Base-by-base conservation (phyloP, 352 stramenopile species). In the Globisporangium iwayamae region DNA sequence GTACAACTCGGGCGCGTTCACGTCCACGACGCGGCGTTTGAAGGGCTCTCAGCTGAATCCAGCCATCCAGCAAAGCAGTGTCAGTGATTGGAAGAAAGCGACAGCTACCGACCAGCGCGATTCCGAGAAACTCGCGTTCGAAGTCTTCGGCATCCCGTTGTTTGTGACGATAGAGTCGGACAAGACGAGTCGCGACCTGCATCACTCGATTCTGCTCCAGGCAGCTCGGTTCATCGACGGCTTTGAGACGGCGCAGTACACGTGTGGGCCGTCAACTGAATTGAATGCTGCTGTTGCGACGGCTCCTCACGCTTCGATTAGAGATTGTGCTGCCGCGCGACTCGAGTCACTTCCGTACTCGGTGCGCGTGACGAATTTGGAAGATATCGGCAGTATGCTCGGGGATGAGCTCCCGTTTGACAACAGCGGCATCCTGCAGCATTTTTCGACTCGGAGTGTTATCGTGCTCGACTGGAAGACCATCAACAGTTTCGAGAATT, bases 91-190 rank as follows among this genome's bases (percentile, higher is more conserved):
- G 0, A 32, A 18, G 20, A 51, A 14, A 25, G 4, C 30, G 18
- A 3, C 45, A 16, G 53, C 67, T 18, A 66, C 45, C 13, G 54
- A 57, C 60, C 63, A 16, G 54, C 55, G 39, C 25, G 70, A 61
- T n/a, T 25, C 20, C 34, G 14, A 73, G 58, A 62, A 75, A 55
- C 41, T 52, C 53, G 50, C 67, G 7, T 71, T 88, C 2, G 78
- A 85, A 20, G 64, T 90, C 22, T 89, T 93, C 63, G 83, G 83
- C 14, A 76, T 73, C 39, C 83, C 83, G 2, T 71, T 93, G 53
- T 91, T 93, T 57, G 79, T 93, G 56, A 93, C 83, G 9, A 83
- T 91, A 18, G 79, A 78, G 30, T 90, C 83, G 2, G 77, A 91
- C 63, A 85, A 81, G 48, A 82, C 70, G 6, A 77, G 72, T 22